A percentile compares a stretch with the other conserved stretches of the same genome.
Evolutionary conservation across 805 yeast species (phyloP).

Genomic region (Grigorovia humatica): DNA sequence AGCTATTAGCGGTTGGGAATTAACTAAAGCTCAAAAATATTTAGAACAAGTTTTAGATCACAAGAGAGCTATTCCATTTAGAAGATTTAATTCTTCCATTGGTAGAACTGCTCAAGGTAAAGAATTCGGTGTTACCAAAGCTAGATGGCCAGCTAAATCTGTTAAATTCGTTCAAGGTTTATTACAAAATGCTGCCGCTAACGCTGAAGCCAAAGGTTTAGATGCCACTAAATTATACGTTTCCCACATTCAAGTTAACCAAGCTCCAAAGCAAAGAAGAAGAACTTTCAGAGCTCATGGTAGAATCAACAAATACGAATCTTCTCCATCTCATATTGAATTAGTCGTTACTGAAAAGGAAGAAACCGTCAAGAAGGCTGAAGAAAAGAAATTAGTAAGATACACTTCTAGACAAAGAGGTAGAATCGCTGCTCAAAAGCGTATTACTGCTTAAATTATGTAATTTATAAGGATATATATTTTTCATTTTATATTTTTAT

Average conservation of each 20-base stretch:
- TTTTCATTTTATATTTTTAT: slow-evolving; percentile 1
- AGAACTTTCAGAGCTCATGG: slow-evolving; percentile 99
- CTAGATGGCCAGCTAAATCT: slow-evolving; percentile 99
- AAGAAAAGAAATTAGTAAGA: slow-evolving; percentile 57
- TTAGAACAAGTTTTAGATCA: slow-evolving; percentile 93
- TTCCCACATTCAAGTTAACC: slow-evolving; percentile 99
- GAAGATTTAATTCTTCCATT: slow-evolving; percentile 91
- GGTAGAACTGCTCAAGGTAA: slow-evolving; percentile 99
- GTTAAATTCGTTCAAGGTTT: slow-evolving; percentile 92
- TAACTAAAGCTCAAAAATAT: slow-evolving; percentile 91
- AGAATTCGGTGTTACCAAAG: slow-evolving; percentile 99
- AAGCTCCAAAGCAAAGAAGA: slow-evolving; percentile 99
- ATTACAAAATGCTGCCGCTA: slow-evolving; percentile 94
- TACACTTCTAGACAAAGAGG: slow-evolving; percentile 87
- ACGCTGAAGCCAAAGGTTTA: slow-evolving; percentile 98
- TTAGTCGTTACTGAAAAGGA: slow-evolving; percentile 90
- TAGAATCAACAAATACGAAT: slow-evolving; percentile 99
- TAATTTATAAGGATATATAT: slow-evolving; percentile 1
- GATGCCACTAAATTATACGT: slow-evolving; percentile 88
- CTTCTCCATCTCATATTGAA: slow-evolving; percentile 98
- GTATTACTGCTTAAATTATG: slow-evolving; percentile 52
- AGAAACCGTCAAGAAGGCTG: slow-evolving; percentile 88
- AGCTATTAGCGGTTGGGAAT: slow-evolving; percentile 97
- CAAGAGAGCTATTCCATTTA: slow-evolving; percentile 99
- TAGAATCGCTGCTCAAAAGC: slow-evolving; percentile 81